phyloP scores from a whole-genome alignment of 345 rosid genomes.

The Clausena lansium region DNA sequence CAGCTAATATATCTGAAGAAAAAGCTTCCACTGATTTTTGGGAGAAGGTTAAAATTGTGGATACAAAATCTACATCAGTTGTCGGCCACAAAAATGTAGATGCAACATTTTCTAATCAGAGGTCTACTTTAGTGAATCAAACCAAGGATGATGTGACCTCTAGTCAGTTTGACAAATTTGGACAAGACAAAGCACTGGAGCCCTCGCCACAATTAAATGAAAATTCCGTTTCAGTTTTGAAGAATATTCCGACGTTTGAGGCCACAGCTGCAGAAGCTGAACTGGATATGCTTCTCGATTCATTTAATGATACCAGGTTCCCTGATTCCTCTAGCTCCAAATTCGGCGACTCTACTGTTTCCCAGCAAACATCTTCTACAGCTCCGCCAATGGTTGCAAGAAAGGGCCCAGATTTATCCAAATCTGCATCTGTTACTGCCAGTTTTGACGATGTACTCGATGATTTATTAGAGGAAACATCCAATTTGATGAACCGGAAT shows the following conservation, averaged over 20 bases:
- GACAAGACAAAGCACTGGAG: constrained; percentile 11
- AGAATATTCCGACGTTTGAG: constrained; percentile 21
- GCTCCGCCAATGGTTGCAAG: constrained; percentile 18
- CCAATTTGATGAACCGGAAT: constrained; percentile 25
- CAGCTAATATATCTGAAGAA: constrained; percentile 24
- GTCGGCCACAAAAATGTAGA: constrained; percentile 11
- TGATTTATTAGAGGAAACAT: constrained; percentile 56
- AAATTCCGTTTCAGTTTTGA: background rate
- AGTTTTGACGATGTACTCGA: constrained; percentile 51
- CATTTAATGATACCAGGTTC: constrained; percentile 36
- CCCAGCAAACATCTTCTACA: constrained; percentile 7
- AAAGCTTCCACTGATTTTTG: constrained; percentile 18
- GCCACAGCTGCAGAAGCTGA: constrained; percentile 55
- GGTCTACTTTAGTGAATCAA: constrained; percentile 18
- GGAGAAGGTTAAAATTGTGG: constrained; percentile 11
- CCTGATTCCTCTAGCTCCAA: constrained; percentile 20
- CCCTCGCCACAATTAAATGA: background rate
- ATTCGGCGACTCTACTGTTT: constrained; percentile 3
- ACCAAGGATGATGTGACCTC: constrained; percentile 18
- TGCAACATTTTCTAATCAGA: constrained; percentile 10
- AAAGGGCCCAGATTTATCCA: constrained; percentile 16
- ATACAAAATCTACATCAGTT: background rate
- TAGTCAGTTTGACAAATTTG: constrained; percentile 10
- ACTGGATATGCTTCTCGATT: constrained; percentile 65
- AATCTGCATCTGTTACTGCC: constrained; percentile 12